Evolutionary conservation across 768 basidiomycete genomes (phyloP).

Genomic region (Mycena pura): DNA sequence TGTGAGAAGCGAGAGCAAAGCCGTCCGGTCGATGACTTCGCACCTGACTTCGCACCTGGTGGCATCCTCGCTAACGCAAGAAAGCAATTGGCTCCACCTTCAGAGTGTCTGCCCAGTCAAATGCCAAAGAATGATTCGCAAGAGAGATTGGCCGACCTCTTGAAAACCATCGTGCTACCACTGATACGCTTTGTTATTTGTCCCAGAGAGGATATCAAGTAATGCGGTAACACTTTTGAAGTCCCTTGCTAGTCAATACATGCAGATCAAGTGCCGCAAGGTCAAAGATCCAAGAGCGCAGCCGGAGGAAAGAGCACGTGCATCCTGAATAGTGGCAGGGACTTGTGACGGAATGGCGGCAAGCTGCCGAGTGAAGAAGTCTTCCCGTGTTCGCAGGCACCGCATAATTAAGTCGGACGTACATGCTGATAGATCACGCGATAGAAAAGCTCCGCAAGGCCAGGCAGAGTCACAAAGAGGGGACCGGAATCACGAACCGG

Average conservation of each 20-base stretch:
- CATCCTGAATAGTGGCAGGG: constrained; percentile 54
- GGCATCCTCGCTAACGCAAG: constrained; percentile 71
- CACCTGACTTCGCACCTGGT: no score
- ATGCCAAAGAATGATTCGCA: constrained; percentile 87
- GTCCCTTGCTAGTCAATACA: constrained; percentile 80
- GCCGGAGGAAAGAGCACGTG: constrained; percentile 80
- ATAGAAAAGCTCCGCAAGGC: constrained; percentile 86
- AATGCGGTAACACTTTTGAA: constrained; percentile 75
- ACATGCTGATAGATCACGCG: constrained; percentile 80
- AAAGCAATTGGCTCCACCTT: constrained; percentile 66
- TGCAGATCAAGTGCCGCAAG: constrained; percentile 89
- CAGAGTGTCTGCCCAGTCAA: constrained; percentile 87
- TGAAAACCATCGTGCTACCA: constrained; percentile 54
- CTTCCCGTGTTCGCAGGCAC: constrained; percentile 85
- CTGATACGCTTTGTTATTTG: constrained; percentile 55
- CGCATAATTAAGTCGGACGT: constrained; percentile 84
- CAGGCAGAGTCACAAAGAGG: constrained; percentile 70
- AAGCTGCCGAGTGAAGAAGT: constrained; percentile 91
- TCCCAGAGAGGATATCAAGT: constrained; percentile 80
- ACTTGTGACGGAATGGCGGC: constrained; percentile 72
- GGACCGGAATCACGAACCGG: constrained; percentile 49
- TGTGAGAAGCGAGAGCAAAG: constrained; percentile 73
- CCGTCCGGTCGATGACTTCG: constrained; percentile 81
- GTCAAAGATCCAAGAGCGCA: constrained; percentile 87
- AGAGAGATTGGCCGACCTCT: constrained; percentile 81